A percentile compares a stretch with the other conserved stretches of the same genome.
phyloP scores from a whole-genome alignment of 345 rosid genomes.

The Syzygium grande region DNA sequence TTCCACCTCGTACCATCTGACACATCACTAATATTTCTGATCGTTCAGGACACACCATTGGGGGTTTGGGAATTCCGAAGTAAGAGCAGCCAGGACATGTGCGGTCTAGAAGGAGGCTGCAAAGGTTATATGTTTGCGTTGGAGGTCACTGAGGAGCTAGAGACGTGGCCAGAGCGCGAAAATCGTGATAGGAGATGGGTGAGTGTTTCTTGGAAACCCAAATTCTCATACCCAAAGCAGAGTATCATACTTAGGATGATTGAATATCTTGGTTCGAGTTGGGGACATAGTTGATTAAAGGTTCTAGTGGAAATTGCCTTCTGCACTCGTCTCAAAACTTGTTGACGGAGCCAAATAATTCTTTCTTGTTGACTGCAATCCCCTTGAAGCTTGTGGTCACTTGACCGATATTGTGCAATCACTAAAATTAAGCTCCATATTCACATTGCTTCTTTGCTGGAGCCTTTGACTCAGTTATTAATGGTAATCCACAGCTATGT shows the following conservation, averaged over 20 bases:
- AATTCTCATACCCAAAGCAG: background rate
- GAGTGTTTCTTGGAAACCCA: background rate
- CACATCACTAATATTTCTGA: background rate
- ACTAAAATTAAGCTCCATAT: background rate
- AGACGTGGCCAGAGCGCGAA: conserved; percentile 68
- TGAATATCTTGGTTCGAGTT: background rate
- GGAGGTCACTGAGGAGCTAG: conserved; percentile 76
- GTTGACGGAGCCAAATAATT: background rate
- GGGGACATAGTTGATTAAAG: background rate
- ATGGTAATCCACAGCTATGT: conserved; percentile 26
- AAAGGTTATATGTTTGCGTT: conserved; percentile 55
- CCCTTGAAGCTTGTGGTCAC: background rate
- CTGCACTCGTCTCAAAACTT: background rate
- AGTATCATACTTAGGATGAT: background rate
- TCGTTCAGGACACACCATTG: conserved; percentile 52
- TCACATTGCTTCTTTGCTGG: background rate
- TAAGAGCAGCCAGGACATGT: conserved; percentile 38
- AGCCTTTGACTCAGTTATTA: background rate
- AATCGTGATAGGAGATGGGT: conserved; percentile 66
- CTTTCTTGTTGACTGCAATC: background rate
- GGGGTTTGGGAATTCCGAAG: conserved; percentile 68
- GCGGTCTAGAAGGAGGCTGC: conserved; percentile 40
- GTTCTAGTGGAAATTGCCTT: background rate
- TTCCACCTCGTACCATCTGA: background rate
- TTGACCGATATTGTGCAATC: background rate